Conservation (phyloP, 257 asterid species). For the Dorcoceras hygrometricum region DNA sequence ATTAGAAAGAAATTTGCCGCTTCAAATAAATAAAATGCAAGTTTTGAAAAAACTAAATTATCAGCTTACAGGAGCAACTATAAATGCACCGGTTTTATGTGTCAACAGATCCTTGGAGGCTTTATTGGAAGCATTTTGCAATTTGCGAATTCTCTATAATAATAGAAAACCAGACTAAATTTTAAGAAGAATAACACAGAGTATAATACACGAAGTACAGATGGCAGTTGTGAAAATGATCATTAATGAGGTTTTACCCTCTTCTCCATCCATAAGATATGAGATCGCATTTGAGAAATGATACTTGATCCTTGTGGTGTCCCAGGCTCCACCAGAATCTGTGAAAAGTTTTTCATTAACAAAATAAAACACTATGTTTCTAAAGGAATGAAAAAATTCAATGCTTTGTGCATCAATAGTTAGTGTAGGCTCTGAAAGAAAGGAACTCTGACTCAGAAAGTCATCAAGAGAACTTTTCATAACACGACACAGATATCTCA, state of each 20-base stretch:
- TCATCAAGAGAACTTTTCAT: slow-evolving; percentile 18
- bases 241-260: slow-evolving; percentile 47
- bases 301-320: slow-evolving; percentile 95
- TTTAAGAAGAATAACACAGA: slow-evolving; percentile 12
- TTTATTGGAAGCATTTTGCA: slow-evolving; percentile 43
- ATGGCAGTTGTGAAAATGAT: background rate
- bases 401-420: slow-evolving; percentile 4
- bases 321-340: slow-evolving; percentile 95
- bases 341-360: slow-evolving; percentile 19
- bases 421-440: background rate
- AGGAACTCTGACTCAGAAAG: background rate
- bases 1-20: slow-evolving; percentile 10
- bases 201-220: slow-evolving; percentile 19
- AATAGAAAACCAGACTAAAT: slow-evolving; percentile 26
- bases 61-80: slow-evolving; percentile 87
- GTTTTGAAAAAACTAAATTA: slow-evolving; percentile 21
- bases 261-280: slow-evolving; percentile 92
- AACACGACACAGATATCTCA: background rate
- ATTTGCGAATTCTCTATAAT: slow-evolving; percentile 64
- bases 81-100: slow-evolving; percentile 69
- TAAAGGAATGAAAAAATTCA: slow-evolving; percentile 4
- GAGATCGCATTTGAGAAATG: slow-evolving; percentile 91
- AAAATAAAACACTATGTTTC: background rate
- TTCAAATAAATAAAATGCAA: slow-evolving; percentile 7
- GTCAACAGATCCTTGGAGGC: slow-evolving; percentile 51